Conservation (phyloP, 768 basidiomycete species). For the Glaciozyma antarctica region DNA sequence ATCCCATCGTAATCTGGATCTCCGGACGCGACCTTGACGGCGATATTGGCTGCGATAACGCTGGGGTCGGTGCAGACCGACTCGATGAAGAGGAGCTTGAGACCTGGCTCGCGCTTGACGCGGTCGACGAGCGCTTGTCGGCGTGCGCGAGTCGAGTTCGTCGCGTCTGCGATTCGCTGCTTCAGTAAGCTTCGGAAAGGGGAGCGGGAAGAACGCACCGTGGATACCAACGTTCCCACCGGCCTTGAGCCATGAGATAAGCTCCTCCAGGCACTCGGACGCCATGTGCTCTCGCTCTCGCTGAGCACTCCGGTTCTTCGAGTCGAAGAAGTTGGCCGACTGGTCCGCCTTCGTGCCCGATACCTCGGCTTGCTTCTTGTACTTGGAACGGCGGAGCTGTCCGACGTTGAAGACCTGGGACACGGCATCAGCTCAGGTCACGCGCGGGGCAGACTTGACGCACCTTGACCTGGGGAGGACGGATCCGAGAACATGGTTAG, state of each 20-base stretch:
- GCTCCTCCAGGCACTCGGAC: slow-evolving; percentile 82
- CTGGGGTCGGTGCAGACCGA: slow-evolving; percentile 88
- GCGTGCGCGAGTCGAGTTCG: slow-evolving; percentile 48
- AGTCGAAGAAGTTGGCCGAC: slow-evolving; percentile 79
- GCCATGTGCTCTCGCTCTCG: slow-evolving; percentile 70
- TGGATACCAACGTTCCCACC: slow-evolving; percentile 96
- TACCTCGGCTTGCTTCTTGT: slow-evolving; percentile 67
- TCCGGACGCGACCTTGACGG: slow-evolving; percentile 86
- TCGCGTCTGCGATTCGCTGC: slow-evolving; percentile 62
- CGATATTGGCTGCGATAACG: slow-evolving; percentile 90
- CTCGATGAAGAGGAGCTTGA: slow-evolving; percentile 86
- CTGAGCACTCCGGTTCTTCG: slow-evolving; percentile 68
- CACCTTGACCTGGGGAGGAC: slow-evolving; percentile 6
- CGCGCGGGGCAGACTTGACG: background rate
- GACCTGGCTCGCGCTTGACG: slow-evolving; percentile 73
- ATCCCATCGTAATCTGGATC: slow-evolving; percentile 96
- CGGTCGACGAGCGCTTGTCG: slow-evolving; percentile 78
- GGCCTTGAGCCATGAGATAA: slow-evolving; percentile 87
- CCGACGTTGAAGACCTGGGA: slow-evolving; percentile 92
- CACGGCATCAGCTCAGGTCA: background rate
- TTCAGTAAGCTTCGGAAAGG: background rate
- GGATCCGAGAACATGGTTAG: background rate
- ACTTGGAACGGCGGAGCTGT: slow-evolving; percentile 52
- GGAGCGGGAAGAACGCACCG: slow-evolving; percentile 47
- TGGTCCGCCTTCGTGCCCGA: slow-evolving; percentile 84